Conservation (phyloP, 192 early-diverging fungal species). For the Lobulomyces angularis region DNA sequence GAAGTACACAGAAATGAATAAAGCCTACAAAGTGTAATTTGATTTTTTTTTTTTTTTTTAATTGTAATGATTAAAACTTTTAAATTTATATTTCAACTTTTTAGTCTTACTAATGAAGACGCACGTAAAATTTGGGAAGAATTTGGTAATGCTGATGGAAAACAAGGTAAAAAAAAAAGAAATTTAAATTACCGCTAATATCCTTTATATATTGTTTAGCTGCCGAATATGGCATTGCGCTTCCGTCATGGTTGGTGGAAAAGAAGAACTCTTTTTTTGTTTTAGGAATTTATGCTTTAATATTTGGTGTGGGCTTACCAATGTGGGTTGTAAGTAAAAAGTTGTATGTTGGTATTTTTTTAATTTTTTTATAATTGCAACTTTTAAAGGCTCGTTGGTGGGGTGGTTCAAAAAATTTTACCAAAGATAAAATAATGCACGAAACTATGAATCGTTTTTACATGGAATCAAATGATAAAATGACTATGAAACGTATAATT, state of each 20-base stretch:
- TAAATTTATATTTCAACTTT: not conserved
- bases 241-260: conserved; percentile 83
- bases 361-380: not conserved
- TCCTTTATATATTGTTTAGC: conserved; percentile 30
- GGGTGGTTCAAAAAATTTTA: conserved; percentile 76
- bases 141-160: conserved; percentile 93
- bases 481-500: conserved; percentile 32
- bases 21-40: conserved; percentile 81
- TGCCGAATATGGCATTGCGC: conserved; percentile 81
- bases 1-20: conserved; percentile 75
- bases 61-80: not conserved
- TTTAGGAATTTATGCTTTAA: conserved; percentile 66
- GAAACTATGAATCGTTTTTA: conserved; percentile 84
- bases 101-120: conserved; percentile 78
- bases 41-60: not conserved
- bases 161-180: conserved; percentile 38
- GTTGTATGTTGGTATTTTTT: no score
- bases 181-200: conserved; percentile 4
- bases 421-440: conserved; percentile 81
- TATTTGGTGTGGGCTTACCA: conserved; percentile 83
- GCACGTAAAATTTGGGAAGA: conserved; percentile 86
- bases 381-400: conserved; percentile 72
- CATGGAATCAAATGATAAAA: conserved; percentile 72
- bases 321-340: conserved; percentile 54
- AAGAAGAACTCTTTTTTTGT: conserved; percentile 72